Evolutionary conservation across 2,329 filamentous ascomycete genomes (phyloP), one percentile per base, ranked within the genome.

Genomic region (Neonectria hederae): DNA sequence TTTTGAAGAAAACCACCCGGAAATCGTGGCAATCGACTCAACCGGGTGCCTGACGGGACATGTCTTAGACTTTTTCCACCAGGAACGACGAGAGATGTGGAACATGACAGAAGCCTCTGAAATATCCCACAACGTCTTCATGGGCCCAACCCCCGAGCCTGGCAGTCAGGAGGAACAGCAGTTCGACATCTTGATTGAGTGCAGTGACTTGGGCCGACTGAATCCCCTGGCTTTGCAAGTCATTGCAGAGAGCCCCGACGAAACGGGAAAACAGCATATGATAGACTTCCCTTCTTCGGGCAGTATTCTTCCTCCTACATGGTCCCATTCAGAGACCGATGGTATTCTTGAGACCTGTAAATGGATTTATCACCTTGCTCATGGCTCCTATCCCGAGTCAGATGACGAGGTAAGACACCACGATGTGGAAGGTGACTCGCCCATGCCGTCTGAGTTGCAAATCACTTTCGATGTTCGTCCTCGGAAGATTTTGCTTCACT

Each of bases 41-140:
- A 79, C 83, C 32, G 94, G 94, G 10, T 84, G 85, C 43, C 80
- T 90, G 72, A 97, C 93, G 0, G 92, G 92, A 28, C 87, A 90
- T 19, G 89, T 96, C 24, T 84, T 97, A 73, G 94, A 98, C 78
- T 96, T 99, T 76, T 92, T 93, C 76, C 90, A 92, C 71, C 93
- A 93, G 81, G 96, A 99, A 78, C 87, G 94, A 62, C 80, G 88
- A 54, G 96, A 99, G 80, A 98, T 99, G 95, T 94, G 92, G 77
- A 86, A 86, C 63, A 97, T 98, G 95, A 94, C 95, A 11, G 89
- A 89, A 72, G 91, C 94, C 3, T 94, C 94, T 0, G 92, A 97
- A 77, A 97, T 98, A 67, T 90, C 92, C 57, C 86, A 87, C 69
- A 97, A 97, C 75, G 93, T 98, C 26, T 98, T 91, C 87, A 84